Evolutionary conservation across 352 stramenopile species (phyloP).

Genomic region (Phytophthora sojae): DNA sequence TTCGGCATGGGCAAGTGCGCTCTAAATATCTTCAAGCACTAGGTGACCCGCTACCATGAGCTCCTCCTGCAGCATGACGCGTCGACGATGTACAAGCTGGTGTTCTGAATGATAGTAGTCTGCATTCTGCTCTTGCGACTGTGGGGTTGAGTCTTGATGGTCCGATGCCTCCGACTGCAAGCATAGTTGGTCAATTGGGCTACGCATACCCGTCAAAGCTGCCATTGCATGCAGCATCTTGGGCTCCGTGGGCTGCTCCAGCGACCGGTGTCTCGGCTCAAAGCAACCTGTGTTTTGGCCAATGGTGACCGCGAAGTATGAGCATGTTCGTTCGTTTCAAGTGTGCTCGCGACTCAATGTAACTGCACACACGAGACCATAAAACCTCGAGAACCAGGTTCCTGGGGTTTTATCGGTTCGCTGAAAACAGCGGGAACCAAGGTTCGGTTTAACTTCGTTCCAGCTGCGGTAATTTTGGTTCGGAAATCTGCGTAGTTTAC

Average conservation of each 20-base stretch:
- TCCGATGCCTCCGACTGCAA: neutral
- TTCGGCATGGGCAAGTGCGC: neutral
- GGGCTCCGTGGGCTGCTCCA: too few relatives aligned
- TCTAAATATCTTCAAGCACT: neutral
- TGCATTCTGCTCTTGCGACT: neutral
- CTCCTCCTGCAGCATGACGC: neutral
- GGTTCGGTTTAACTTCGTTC: neutral
- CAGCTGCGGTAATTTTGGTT: too few relatives aligned
- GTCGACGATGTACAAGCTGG: neutral
- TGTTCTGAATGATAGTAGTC: neutral
- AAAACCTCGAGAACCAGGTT: neutral
- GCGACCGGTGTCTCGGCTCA: too few relatives aligned
- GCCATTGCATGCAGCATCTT: neutral
- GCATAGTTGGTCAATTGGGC: neutral
- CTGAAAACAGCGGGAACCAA: neutral
- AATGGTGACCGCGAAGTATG: too few relatives aligned
- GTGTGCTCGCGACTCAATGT: neutral
- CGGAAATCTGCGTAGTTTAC: too few relatives aligned
- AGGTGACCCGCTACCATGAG: neutral
- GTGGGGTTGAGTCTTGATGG: neutral
- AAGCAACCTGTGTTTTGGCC: neutral
- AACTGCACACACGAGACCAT: neutral
- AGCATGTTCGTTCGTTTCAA: too few relatives aligned
- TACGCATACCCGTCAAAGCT: neutral
- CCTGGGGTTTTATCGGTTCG: too few relatives aligned